Base-by-base conservation (phyloP, 1,139 yeast genomes). In the Geotrichum citri-aurantii region DNA sequence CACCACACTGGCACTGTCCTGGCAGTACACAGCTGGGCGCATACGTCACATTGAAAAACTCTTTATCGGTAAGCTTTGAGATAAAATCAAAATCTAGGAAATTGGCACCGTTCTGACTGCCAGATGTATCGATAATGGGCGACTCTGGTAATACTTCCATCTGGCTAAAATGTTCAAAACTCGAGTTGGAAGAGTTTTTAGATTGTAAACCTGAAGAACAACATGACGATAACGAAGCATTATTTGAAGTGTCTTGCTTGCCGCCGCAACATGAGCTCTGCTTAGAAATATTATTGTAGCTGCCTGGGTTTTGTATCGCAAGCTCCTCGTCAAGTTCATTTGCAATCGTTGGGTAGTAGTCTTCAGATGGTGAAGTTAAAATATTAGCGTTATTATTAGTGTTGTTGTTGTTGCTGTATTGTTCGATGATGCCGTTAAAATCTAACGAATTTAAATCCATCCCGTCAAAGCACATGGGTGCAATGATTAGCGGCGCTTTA, bases 1-100 rank as follows among this genome's bases (percentile, higher is more conserved):
- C 75, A 6, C 75, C 77, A 57, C 77, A 74, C 31, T 68, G 67
- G 58, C 77, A 74, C 57, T 71, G 70, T 4, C 77, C 76, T 1
- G 76, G 75, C 40, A 73, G 64, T 5, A 72, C 72, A 57, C 77
- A 74, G 24, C 70, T 65, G 12, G 77, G 69, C 0, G 75, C 73
- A 59, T 67, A 71, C 47, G 68, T 65, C 48, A 72, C 63, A 51
- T 70, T 70, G 40, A 56, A 12, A 29, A 59, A 56, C 40, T 42
- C 26, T 19, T 33, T 33, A 3, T 53, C 56, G 12, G 26, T 40
- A 19, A 54, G 48, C 14, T 31, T 29, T 14, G 55, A 19, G 10
- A 57, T 21, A 33, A 57, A 48, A 37, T 57, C 59, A 12, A 54
- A 46, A 33, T 52, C 51, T 12, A 48, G n/a, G 7, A 29, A 37